phyloP scores from a whole-genome alignment of 805 yeast species.

The Pichia californica region DNA sequence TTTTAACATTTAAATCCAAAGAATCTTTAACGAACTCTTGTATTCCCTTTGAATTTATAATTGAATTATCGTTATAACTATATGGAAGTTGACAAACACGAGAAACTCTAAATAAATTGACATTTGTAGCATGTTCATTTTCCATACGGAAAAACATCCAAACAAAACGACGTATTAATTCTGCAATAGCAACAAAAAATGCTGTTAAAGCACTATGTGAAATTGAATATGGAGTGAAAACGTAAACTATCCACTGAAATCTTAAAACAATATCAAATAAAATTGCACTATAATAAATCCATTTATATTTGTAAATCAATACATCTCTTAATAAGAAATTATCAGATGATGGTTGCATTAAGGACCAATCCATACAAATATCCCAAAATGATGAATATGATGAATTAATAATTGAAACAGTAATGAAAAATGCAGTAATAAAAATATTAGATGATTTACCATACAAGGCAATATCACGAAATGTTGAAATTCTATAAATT shows the following conservation, averaged over 20 bases:
- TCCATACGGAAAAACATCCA: conserved; percentile 94
- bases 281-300: conserved; percentile 69
- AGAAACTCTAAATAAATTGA: conserved; percentile 75
- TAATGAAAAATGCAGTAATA: conserved; percentile 52
- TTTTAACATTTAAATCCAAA: not conserved
- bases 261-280: conserved; percentile 65
- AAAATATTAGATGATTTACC: not conserved
- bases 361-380: conserved; percentile 91
- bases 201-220: conserved; percentile 85
- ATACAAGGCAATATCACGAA: conserved; percentile 6
- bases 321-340: conserved; percentile 63
- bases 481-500: conserved; percentile 60
- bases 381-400: conserved; percentile 76
- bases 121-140: conserved; percentile 92
- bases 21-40: not conserved
- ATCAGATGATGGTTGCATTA: conserved; percentile 58
- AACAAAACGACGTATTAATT: conserved; percentile 70
- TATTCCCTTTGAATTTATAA: not conserved
- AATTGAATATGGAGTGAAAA: conserved; percentile 62
- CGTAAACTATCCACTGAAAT: conserved; percentile 89
- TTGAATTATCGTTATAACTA: conserved; percentile 26
- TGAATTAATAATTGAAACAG: conserved; percentile 70
- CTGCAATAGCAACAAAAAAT: conserved; percentile 77
- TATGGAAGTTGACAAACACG: conserved; percentile 88
- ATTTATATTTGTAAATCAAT: conserved; percentile 52